Conservation (phyloP, 129 eudicot genomes). For the Solidago caesia region DNA sequence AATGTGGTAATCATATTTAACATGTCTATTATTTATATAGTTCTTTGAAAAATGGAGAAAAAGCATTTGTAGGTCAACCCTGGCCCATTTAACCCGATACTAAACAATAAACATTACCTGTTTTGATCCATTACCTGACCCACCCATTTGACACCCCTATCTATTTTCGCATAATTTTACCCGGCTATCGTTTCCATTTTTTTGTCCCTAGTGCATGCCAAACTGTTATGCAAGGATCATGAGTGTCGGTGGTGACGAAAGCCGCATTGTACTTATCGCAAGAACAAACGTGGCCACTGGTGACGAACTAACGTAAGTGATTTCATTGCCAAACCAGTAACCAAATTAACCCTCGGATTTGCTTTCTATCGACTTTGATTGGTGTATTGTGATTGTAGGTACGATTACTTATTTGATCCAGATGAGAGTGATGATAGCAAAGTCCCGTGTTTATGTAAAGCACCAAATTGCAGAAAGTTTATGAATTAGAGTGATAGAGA, state of each 20-base stretch:
- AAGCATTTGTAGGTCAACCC: not conserved
- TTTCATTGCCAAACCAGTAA: slow-evolving; percentile 1
- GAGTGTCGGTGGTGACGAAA: slow-evolving; percentile 97
- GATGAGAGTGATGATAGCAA: slow-evolving; percentile 90
- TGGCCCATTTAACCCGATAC: not conserved
- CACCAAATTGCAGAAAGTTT: slow-evolving; percentile 77
- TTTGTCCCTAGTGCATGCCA: slow-evolving; percentile 68
- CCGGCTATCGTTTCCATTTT: not conserved
- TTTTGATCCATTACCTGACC: slow-evolving; percentile 7
- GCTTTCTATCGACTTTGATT: not conserved
- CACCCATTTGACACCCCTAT: not conserved
- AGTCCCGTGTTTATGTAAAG: slow-evolving; percentile 90
- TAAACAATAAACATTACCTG: not conserved
- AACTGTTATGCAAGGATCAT: slow-evolving; percentile 98
- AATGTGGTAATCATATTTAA: not conserved
- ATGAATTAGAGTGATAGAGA: slow-evolving; percentile 67
- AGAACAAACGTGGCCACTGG: slow-evolving; percentile 75
- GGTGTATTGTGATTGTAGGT: slow-evolving; percentile 48
- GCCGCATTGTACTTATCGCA: slow-evolving; percentile 94
- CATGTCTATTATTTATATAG: not conserved
- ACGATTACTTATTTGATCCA: slow-evolving; percentile 93
- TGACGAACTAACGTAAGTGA: slow-evolving; percentile 84
- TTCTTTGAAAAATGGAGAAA: not conserved
- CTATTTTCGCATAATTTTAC: slow-evolving; percentile 1
- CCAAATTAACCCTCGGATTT: not conserved